These are phyloP conservation scores for Hyaloscypha finlandica DNA, from an alignment of 495 filamentous ascomycete species.

Conservation along the genomic window DNA sequence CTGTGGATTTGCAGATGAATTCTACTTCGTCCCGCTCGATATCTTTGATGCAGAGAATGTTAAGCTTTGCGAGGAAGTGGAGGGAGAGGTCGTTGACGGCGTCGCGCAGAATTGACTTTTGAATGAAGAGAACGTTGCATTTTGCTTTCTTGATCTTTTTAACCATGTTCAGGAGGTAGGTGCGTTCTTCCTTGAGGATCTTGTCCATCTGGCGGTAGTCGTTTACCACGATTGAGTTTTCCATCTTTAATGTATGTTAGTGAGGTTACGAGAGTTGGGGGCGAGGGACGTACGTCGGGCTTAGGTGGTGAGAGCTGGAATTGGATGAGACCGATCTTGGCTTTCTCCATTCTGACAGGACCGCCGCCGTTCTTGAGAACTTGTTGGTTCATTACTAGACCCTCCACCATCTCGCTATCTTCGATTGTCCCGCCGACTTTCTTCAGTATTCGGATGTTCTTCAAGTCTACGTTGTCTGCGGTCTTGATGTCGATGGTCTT, in stretches of 20 bases:
- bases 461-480: conserved; percentile 93
- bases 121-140: conserved; percentile 97
- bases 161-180: conserved; percentile 96
- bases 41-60: conserved; percentile 94
- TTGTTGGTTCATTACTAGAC: conserved; percentile 86
- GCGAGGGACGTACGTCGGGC: conserved; percentile 72
- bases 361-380: conserved; percentile 94
- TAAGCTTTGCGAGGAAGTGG: conserved; percentile 96
- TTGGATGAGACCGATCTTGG: conserved; percentile 93
- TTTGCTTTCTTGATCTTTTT: conserved; percentile 99
- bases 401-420: conserved; percentile 96
- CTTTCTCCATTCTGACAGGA: conserved; percentile 93
- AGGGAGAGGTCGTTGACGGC: conserved; percentile 96
- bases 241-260: conserved; percentile 65
- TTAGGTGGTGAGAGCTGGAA: conserved; percentile 98
- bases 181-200: conserved; percentile 98
- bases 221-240: conserved; percentile 98
- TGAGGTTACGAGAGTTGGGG: background rate
- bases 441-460: conserved; percentile 95
- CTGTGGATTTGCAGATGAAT: conserved; percentile 96
- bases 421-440: conserved; percentile 98
- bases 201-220: conserved; percentile 99
- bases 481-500: conserved; percentile 94
- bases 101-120: conserved; percentile 97
- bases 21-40: conserved; percentile 98